Base-by-base conservation (phyloP, 805 yeast genomes). In the Suhomyces vadensis region DNA sequence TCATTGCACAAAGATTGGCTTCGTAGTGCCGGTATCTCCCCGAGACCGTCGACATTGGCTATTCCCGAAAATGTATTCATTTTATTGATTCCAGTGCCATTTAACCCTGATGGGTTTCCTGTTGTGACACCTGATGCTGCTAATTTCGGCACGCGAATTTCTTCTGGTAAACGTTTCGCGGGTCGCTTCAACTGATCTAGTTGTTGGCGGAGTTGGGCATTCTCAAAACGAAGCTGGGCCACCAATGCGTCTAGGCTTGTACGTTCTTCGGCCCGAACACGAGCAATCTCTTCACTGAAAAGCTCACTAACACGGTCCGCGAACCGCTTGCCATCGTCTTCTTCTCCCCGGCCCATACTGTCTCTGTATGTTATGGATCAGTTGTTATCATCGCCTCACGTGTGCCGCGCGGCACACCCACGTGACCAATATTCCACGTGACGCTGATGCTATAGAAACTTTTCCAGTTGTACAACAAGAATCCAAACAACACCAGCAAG, bases 1-100 rank as follows among this genome's bases (percentile, higher is more conserved):
- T 50, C 52, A 16, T 42, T 41, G 21, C 46, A 45, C 37, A 47
- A 25, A 29, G 49, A 47, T 17, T 44, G 42, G 44, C 49, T 44
- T 20, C 54, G 33, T 13, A 48, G 38, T 5, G 41, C 37, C 16
- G 48, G 53, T 25, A 46, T 44, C 26, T 42, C 42, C 22, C 31
- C 41, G 38, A 45, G 19, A 13, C 31, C 31, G 20, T 19, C 39
- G 37, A 44, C 22, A 23, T 16, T 31, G 3, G 37, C 37, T 22
- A 20, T 33, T 6, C 44, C 44, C 11, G 33, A 23, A 22, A 43
- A 43, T 17, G 47, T 38, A n/a, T 39, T 43, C 47, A 40, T 31
- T 11, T 24, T 40, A 9, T 14, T 29, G n/a, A n/a, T n/a, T n/a
- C n/a, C n/a, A n/a, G n/a, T n/a, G n/a, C n/a, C n/a, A n/a, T n/a